Evolutionary conservation across 1,284 basidiomycete genomes (phyloP), one percentile per base, ranked within the genome.

Genomic region (Cryptococcus wingfieldii): DNA sequence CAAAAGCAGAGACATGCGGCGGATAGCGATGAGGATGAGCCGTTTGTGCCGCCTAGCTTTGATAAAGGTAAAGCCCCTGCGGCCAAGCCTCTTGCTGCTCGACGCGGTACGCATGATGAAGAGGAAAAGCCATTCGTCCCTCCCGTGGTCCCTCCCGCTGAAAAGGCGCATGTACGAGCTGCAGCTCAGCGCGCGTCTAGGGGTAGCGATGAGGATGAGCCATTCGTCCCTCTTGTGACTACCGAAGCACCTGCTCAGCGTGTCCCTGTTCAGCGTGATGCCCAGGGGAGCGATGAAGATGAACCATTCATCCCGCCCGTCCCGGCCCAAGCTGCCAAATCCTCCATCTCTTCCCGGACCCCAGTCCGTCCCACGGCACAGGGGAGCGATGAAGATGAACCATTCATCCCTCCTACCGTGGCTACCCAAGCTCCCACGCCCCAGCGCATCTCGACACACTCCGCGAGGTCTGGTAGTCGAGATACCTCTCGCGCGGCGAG

Each of bases 401-500:
- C 39, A 25, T 42, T 14, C 51, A 47, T 19, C 55, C 55, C 31
- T 14, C 45, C 31, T 28, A 47, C 52, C 10, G 41, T 12, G 28
- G 44, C 28, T 13, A 19, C n/a, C 5, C 48, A 37, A 37, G 37
- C 39, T 16, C 47, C 46, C 4, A 57, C 42, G 10, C 50, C 50
- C 7, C 31, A 34, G 31, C 31, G 31, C 10, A 34, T 34, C 31
- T 34, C 31, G 31, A 34, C 31, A 3, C 31, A 31, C 4, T 31
- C 38, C 18, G n/a, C 25, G 41, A 31, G 27, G 27, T 52, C 51
- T 34, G 39, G 16, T n/a, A 38, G 28, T 39, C 18, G 37, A 14
- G 14, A 46, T 27, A 27, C 63, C 38, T 28, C 43, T 6, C 61
- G 63, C 10, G 56, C 53, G 10, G 58, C 56, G 37, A 57, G 62